Conservation (phyloP, 768 basidiomycete genomes). For the Kwoniella pini region DNA sequence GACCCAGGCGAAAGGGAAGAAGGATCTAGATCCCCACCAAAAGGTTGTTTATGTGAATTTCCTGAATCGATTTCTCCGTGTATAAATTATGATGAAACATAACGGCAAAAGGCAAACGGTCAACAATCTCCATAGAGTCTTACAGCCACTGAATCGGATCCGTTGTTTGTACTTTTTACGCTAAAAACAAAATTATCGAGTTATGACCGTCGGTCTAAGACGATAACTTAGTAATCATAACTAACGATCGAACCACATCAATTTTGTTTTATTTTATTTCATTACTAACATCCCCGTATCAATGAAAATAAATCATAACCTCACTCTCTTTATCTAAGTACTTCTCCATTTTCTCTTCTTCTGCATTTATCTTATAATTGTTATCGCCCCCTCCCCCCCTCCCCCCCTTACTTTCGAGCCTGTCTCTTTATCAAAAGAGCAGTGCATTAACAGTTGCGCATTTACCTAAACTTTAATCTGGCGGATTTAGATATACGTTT, state of each 20-base stretch:
- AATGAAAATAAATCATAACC: neutral
- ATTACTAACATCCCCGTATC: too few species aligned
- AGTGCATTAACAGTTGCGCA: neutral
- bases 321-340: neutral
- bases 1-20: too few species aligned
- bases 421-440: neutral
- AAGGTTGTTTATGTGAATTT: neutral
- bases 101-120: too few species aligned
- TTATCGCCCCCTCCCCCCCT: too few species aligned
- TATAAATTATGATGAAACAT: neutral
- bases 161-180: neutral
- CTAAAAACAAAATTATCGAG: neutral
- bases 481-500: neutral
- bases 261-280: too few species aligned
- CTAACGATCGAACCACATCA: neutral
- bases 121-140: neutral
- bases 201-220: neutral
- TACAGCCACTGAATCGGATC: neutral
- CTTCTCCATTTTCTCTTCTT: neutral
- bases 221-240: neutral
- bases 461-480: neutral
- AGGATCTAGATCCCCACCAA: too few species aligned
- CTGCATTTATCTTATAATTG: neutral
- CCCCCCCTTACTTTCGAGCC: neutral
- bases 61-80: neutral